Conservation (phyloP, 2,329 filamentous ascomycete species). For the Conoideocrella luteorostrata region DNA sequence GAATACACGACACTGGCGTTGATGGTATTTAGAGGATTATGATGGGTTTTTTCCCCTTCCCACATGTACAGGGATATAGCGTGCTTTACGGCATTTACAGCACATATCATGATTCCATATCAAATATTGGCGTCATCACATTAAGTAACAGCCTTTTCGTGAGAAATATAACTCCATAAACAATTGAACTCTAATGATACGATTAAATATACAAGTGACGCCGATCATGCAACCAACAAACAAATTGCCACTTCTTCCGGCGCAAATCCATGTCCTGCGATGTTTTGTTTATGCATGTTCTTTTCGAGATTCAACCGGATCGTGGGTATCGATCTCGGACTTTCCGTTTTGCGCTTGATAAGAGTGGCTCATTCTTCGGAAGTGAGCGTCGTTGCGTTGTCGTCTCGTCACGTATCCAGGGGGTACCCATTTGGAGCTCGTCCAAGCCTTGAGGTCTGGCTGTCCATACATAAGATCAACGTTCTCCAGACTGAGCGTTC, state of each 20-base stretch:
- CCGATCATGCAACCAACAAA: no score
- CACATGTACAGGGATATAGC: no score
- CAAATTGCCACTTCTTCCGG: no score
- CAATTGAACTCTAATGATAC: neutral
- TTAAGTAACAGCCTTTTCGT: no score
- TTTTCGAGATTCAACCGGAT: slow-evolving; percentile 4
- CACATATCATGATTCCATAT: no score
- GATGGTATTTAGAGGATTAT: no score
- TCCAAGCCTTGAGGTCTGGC: slow-evolving; percentile 51
- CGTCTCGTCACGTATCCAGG: slow-evolving; percentile 36
- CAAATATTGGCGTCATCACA: no score
- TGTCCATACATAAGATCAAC: slow-evolving; percentile 66
- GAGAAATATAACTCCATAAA: neutral
- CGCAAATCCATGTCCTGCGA: no score
- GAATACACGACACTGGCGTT: no score
- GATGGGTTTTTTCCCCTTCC: no score
- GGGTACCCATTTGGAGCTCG: slow-evolving; percentile 47
- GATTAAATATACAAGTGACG: neutral
- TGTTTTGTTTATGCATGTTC: slow-evolving; percentile 4
- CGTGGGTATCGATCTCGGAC: slow-evolving; percentile 7
- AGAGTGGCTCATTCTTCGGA: slow-evolving; percentile 14
- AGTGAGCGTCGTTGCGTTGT: slow-evolving; percentile 25
- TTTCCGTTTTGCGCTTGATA: slow-evolving; percentile 5
- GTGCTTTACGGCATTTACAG: no score
- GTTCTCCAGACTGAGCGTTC: slow-evolving; percentile 61